phyloP scores from a whole-genome alignment of 176 grass and related monocot species.

The Avena atlantica region DNA sequence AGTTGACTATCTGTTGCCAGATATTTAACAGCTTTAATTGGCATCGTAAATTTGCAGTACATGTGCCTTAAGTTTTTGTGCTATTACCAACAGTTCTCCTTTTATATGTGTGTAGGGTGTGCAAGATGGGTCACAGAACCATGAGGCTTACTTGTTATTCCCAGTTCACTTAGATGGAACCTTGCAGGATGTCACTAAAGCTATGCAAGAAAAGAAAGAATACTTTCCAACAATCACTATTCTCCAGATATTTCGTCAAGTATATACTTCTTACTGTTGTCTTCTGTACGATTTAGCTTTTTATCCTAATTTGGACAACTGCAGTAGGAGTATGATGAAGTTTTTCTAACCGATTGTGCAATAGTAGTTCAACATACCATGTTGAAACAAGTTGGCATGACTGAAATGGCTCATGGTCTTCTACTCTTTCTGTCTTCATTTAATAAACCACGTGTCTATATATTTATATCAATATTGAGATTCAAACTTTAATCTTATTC shows the following conservation, averaged over 20 bases:
- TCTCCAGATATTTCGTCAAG: slow-evolving; percentile 92
- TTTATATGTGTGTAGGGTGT: slow-evolving; percentile 58
- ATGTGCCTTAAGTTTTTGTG: slow-evolving; percentile 1
- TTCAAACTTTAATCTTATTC: slow-evolving; percentile 5
- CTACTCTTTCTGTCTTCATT: slow-evolving; percentile 7
- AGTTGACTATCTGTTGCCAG: not conserved
- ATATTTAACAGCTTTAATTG: slow-evolving; percentile 1
- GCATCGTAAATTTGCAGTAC: not conserved
- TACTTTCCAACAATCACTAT: slow-evolving; percentile 61
- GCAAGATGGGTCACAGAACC: slow-evolving; percentile 67
- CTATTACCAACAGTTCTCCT: slow-evolving; percentile 27
- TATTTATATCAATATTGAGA: slow-evolving; percentile 22
- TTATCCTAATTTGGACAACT: not conserved
- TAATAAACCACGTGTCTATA: not conserved
- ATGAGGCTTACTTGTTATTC: slow-evolving; percentile 91
- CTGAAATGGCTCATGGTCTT: not conserved
- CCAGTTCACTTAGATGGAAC: slow-evolving; percentile 96
- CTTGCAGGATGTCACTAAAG: slow-evolving; percentile 64
- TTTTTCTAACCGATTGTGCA: not conserved
- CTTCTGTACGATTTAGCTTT: slow-evolving; percentile 13
- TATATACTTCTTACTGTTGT: slow-evolving; percentile 44
- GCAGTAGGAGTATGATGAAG: not conserved
- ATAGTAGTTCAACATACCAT: not conserved
- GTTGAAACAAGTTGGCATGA: not conserved
- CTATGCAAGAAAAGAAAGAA: slow-evolving; percentile 78